Conservation (phyloP, 2,329 filamentous ascomycete genomes). For the Cladophialophora immunda region DNA sequence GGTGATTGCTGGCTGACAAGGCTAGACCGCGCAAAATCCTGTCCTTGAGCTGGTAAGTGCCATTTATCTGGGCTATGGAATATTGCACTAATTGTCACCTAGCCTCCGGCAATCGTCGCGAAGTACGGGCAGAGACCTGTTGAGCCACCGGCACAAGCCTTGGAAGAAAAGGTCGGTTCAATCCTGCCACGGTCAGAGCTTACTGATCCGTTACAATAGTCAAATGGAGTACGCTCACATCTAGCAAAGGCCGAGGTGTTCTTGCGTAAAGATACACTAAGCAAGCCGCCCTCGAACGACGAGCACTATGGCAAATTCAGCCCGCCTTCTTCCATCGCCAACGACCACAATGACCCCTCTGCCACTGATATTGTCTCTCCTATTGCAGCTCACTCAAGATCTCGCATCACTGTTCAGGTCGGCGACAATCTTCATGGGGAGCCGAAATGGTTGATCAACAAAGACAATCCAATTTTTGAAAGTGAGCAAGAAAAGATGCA, state of each 20-base stretch:
- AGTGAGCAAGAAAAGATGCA: conserved; percentile 27
- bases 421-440: conserved; percentile 24
- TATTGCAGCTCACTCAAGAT: background rate
- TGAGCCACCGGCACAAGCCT: too few species aligned
- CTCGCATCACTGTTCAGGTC: conserved; percentile 20
- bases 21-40: conserved; percentile 22
- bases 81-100: conserved; percentile 18
- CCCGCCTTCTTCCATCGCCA: conserved; percentile 16
- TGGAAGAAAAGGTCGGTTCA: conserved; percentile 23
- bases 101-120: conserved; percentile 29
- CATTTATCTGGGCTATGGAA: background rate
- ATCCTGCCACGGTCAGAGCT: background rate
- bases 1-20: background rate
- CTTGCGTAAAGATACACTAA: background rate
- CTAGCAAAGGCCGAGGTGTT: conserved; percentile 2
- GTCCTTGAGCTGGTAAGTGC: conserved; percentile 24
- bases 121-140: conserved; percentile 30
- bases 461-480: conserved; percentile 36
- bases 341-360: conserved; percentile 2
- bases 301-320: conserved; percentile 7
- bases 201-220: conserved; percentile 3
- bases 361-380: background rate
- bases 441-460: conserved; percentile 29
- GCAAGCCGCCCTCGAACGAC: background rate
- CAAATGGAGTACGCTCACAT: conserved; percentile 7